Conservation (phyloP, 306 rosid species). For the Lablab purpureus region DNA sequence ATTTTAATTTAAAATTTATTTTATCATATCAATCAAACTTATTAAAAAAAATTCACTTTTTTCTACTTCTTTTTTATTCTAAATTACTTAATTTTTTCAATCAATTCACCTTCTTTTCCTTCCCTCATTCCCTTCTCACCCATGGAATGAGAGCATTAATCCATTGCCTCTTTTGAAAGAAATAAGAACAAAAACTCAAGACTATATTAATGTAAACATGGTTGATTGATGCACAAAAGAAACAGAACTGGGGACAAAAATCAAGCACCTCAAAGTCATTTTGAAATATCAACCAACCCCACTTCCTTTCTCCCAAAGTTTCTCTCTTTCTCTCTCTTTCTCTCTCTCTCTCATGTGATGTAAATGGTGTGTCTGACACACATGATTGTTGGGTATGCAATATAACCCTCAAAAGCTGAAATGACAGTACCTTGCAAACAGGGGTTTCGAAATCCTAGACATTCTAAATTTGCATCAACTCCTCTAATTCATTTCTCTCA, state of each 20-base stretch:
- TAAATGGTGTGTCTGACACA: slow-evolving; percentile 53
- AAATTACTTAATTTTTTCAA: too few species aligned
- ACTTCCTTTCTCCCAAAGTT: not conserved
- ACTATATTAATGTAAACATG: not conserved
- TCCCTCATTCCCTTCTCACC: too few species aligned
- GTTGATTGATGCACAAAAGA: not conserved
- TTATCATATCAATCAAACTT: too few species aligned
- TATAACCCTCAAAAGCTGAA: slow-evolving; percentile 34
- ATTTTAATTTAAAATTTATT: too few species aligned
- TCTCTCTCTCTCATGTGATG: slow-evolving; percentile 42
- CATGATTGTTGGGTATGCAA: slow-evolving; percentile 56
- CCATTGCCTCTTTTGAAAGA: too few species aligned
- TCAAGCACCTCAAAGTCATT: not conserved
- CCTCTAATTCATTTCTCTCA: slow-evolving; percentile 39
- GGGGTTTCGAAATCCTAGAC: slow-evolving; percentile 45
- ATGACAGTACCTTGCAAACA: slow-evolving; percentile 42
- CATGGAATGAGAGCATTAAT: too few species aligned
- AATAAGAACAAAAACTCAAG: slow-evolving; percentile 23
- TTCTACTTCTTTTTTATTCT: too few species aligned
- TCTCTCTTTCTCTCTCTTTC: slow-evolving; percentile 5
- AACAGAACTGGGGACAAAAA: not conserved
- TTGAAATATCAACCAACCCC: not conserved
- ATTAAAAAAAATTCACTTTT: too few species aligned
- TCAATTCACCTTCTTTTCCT: too few species aligned
- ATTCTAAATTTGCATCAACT: slow-evolving; percentile 32